Percentiles rank a stretch among this genome's conserved stretches.
These are phyloP conservation scores for Drechslerella coelobrocha DNA, from an alignment of 2,329 filamentous ascomycete genomes.

Conservation along the genomic window DNA sequence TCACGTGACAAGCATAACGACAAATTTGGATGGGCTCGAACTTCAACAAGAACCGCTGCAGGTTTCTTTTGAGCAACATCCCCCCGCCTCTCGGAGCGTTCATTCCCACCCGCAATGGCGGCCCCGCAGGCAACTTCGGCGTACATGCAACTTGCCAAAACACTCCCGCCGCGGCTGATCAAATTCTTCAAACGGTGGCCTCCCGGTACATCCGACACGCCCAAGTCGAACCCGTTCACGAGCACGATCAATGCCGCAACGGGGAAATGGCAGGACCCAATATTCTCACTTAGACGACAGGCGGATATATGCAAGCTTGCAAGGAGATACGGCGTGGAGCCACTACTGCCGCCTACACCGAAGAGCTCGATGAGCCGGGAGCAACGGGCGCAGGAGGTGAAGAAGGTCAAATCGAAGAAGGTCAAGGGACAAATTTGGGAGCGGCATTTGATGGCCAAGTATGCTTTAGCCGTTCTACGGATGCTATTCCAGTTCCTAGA, in stretches of 20 bases:
- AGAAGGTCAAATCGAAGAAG: slow-evolving; percentile 74
- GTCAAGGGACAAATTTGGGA: slow-evolving; percentile 96
- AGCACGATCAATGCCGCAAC: slow-evolving; percentile 78
- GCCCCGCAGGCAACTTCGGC: slow-evolving; percentile 38
- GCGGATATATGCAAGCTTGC: slow-evolving; percentile 90
- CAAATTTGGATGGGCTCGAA: too few species aligned
- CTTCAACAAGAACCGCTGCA: too few species aligned
- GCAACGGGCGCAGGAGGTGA: slow-evolving; percentile 75
- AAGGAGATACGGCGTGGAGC: slow-evolving; percentile 76
- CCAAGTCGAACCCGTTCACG: slow-evolving; percentile 78
- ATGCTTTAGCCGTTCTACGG: slow-evolving; percentile 58
- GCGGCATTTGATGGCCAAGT: slow-evolving; percentile 78
- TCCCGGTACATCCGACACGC: slow-evolving; percentile 65
- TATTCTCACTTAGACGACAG: slow-evolving; percentile 83
- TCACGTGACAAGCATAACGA: too few species aligned
- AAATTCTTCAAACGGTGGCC: slow-evolving; percentile 91
- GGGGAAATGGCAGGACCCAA: slow-evolving; percentile 81
- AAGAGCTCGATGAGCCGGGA: slow-evolving; percentile 78
- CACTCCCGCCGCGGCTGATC: slow-evolving; percentile 77
- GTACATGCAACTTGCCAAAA: slow-evolving; percentile 68
- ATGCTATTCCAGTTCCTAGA: too few species aligned
- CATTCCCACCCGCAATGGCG: slow-evolving; percentile 46
- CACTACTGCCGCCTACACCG: slow-evolving; percentile 75
- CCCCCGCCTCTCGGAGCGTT: slow-evolving; percentile 4
- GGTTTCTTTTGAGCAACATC: too few species aligned